These are phyloP conservation scores for Colletotrichum coccodes DNA, from an alignment of 2,329 filamentous ascomycete genomes.

Conservation along the genomic window DNA sequence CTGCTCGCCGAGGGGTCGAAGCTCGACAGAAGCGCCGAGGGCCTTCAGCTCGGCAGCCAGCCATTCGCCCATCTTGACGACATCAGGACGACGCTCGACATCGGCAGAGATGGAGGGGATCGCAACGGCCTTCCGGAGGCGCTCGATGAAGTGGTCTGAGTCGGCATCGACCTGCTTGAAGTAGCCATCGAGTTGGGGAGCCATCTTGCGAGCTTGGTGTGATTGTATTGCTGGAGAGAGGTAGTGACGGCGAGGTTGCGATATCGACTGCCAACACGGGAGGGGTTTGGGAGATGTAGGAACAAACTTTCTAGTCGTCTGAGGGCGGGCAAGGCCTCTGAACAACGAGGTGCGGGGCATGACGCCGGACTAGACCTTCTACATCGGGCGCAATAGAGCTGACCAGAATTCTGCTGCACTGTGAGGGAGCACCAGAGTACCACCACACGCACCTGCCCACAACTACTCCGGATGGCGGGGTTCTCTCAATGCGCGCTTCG, in stretches of 20 bases:
- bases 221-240: constrained; percentile 62
- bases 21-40: constrained; percentile 88
- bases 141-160: constrained; percentile 85
- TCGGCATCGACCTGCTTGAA: constrained; percentile 91
- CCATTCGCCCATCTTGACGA: constrained; percentile 95
- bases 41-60: constrained; percentile 84
- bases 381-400: constrained; percentile 34
- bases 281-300: constrained; percentile 28
- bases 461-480: constrained; percentile 28
- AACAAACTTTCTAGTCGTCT: constrained; percentile 24
- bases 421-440: constrained; percentile 10
- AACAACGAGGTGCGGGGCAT: constrained; percentile 59
- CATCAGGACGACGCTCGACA: constrained; percentile 87
- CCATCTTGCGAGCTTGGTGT: constrained; percentile 79
- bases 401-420: constrained; percentile 29
- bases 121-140: constrained; percentile 89
- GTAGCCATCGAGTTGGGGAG: constrained; percentile 88
- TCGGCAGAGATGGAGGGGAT: constrained; percentile 97
- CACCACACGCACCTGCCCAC: constrained; percentile 27
- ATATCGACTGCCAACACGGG: constrained; percentile 25
- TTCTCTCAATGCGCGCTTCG: constrained; percentile 27
- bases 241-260: constrained; percentile 50
- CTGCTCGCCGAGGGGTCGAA: constrained; percentile 89
- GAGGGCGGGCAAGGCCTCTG: constrained; percentile 31
- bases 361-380: constrained; percentile 36